A percentile compares a stretch with the other conserved stretches of the same genome.
Evolutionary conservation across 2,329 filamentous ascomycete genomes (phyloP).

Genomic region (Verruconis gallopava): DNA sequence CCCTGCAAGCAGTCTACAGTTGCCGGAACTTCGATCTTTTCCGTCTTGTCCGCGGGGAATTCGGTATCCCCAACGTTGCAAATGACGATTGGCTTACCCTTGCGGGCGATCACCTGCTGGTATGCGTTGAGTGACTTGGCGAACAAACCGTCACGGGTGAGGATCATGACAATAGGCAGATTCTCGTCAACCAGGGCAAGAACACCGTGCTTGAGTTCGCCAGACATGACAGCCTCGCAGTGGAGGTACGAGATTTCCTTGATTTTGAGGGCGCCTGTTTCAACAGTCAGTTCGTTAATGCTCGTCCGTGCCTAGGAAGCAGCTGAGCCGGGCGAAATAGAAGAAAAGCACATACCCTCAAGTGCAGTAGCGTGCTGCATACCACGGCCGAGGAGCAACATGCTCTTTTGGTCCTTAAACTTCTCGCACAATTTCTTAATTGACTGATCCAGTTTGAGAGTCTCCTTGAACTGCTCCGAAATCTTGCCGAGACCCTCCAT

Average conservation of each 20-base stretch:
- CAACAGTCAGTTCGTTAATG: too few relatives aligned
- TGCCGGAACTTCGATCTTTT: conserved; percentile 95
- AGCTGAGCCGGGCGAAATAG: too few relatives aligned
- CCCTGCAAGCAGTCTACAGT: conserved; percentile 94
- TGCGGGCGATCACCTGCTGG: conserved; percentile 95
- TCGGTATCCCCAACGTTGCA: conserved; percentile 86
- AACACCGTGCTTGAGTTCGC: conserved; percentile 98
- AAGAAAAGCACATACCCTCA: too few relatives aligned
- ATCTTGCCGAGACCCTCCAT: conserved; percentile 84
- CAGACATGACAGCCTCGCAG: conserved; percentile 99
- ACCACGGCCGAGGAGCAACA: conserved; percentile 85
- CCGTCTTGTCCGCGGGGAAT: conserved; percentile 75
- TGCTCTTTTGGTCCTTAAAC: conserved; percentile 95
- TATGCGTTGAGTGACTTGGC: conserved; percentile 99
- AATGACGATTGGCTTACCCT: conserved; percentile 94
- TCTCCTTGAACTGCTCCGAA: conserved; percentile 82
- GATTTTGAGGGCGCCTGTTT: conserved; percentile 98
- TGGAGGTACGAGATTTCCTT: conserved; percentile 99
- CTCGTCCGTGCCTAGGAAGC: too few relatives aligned
- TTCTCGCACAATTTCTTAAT: conserved; percentile 92
- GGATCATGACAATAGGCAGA: conserved; percentile 98
- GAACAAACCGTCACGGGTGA: conserved; percentile 92
- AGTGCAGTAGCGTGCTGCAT: conserved; percentile 95
- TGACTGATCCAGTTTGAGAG: conserved; percentile 77
- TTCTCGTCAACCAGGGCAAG: conserved; percentile 95